Conservation (phyloP, 306 rosid species). For the Pachyrhizus erosus region DNA sequence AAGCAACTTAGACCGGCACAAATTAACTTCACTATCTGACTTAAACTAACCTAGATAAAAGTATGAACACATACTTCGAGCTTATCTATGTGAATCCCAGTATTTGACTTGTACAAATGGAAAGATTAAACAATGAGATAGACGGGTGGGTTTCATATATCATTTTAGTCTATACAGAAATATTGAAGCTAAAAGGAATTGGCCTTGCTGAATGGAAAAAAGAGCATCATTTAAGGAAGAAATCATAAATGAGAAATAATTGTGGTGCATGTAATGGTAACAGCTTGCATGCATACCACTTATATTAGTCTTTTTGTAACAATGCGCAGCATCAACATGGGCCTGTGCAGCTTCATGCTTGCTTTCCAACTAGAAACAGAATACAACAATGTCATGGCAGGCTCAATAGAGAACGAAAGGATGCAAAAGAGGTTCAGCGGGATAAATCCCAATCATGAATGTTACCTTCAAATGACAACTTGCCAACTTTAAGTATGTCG, state of each 20-base stretch:
- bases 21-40: conserved; percentile 6
- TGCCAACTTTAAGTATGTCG: conserved; percentile 73
- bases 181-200: background rate
- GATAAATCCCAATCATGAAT: conserved; percentile 13
- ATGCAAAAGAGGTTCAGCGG: conserved; percentile 10
- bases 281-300: conserved; percentile 57
- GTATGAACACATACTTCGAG: background rate
- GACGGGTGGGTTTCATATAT: background rate
- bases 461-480: conserved; percentile 88
- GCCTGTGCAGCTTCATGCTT: conserved; percentile 97
- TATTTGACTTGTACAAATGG: background rate
- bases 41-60: background rate
- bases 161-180: background rate
- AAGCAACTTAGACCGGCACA: conserved; percentile 21
- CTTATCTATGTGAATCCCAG: background rate
- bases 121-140: conserved; percentile 12
- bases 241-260: conserved; percentile 4
- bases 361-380: conserved; percentile 77
- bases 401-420: background rate
- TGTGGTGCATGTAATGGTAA: background rate
- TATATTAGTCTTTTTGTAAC: conserved; percentile 79
- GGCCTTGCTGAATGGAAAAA: conserved; percentile 20
- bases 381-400: background rate
- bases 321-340: conserved; percentile 90
- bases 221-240: conserved; percentile 9